Conservation (phyloP, 108 stramenopile genomes). For the Nitzschia palea region DNA sequence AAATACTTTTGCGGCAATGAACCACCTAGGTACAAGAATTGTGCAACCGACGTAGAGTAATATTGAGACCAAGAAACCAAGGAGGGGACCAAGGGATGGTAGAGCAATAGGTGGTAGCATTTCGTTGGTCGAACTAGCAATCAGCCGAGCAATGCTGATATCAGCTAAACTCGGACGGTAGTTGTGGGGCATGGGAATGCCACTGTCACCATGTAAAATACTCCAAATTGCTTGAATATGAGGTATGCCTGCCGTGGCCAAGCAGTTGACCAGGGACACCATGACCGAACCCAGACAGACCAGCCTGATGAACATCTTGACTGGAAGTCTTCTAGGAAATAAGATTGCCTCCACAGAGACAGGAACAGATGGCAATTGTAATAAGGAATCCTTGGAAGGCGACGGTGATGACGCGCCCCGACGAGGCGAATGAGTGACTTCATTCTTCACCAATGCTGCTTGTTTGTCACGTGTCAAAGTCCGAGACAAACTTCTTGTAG, state of each 20-base stretch:
- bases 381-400: neutral
- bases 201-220: conserved; percentile 24
- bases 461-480: too few relatives aligned
- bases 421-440: neutral
- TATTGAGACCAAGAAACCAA: conserved; percentile 41
- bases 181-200: conserved; percentile 11
- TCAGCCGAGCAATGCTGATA: conserved; percentile 37
- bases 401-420: neutral
- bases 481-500: too few relatives aligned
- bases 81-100: conserved; percentile 46
- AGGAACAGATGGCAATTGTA: neutral
- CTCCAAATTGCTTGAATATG: conserved; percentile 42
- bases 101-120: conserved; percentile 48
- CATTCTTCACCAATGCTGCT: neutral
- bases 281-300: conserved; percentile 21
- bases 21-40: conserved; percentile 58
- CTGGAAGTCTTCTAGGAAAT: conserved; percentile 30
- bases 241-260: conserved; percentile 51
- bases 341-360: conserved; percentile 42
- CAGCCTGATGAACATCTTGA: conserved; percentile 17
- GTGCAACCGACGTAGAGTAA: conserved; percentile 35
- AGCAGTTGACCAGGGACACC: conserved; percentile 29
- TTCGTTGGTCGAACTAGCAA: conserved; percentile 18
- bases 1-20: conserved; percentile 26
- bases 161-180: conserved; percentile 28